Evolutionary conservation across 2,329 filamentous ascomycete genomes (phyloP).

Genomic region (Epicoccum sorghinum): DNA sequence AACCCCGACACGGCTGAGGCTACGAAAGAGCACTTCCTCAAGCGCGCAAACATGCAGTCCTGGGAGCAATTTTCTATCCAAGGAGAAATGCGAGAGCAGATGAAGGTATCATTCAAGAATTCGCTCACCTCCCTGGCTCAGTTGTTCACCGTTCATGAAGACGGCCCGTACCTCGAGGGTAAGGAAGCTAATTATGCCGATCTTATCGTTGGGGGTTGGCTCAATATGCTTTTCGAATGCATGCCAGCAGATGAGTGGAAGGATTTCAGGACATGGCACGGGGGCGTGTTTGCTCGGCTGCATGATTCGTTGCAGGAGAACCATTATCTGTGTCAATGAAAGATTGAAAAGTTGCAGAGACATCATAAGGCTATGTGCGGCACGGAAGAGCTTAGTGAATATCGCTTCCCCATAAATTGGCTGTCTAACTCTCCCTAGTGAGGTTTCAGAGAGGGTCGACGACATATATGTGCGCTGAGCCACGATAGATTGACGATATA

Average conservation of each 20-base stretch:
- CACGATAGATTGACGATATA: no score
- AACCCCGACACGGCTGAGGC: conserved; percentile 56
- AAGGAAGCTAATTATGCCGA: conserved; percentile 59
- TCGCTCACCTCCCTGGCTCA: conserved; percentile 52
- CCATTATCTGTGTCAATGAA: conserved; percentile 24
- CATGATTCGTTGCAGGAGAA: conserved; percentile 51
- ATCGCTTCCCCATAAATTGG: no score
- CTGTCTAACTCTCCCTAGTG: no score
- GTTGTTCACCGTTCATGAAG: conserved; percentile 48
- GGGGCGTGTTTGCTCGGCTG: conserved; percentile 57
- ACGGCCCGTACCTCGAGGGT: conserved; percentile 59
- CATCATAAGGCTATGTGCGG: no score
- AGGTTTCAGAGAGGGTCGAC: no score
- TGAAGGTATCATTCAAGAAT: conserved; percentile 50
- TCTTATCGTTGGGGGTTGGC: conserved; percentile 63
- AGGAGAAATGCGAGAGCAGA: conserved; percentile 49
- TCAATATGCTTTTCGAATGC: conserved; percentile 53
- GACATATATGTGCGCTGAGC: no score
- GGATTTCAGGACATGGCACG: conserved; percentile 56
- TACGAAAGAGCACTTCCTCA: conserved; percentile 56
- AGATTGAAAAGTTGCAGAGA: no score
- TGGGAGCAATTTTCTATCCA: conserved; percentile 53
- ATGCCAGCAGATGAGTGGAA: conserved; percentile 57
- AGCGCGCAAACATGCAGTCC: conserved; percentile 51
- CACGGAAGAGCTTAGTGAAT: no score